Percentiles rank a stretch among this genome's conserved stretches.
These are phyloP conservation scores for Biancaea sappan DNA, from an alignment of 306 rosid genomes.

Conservation along the genomic window DNA sequence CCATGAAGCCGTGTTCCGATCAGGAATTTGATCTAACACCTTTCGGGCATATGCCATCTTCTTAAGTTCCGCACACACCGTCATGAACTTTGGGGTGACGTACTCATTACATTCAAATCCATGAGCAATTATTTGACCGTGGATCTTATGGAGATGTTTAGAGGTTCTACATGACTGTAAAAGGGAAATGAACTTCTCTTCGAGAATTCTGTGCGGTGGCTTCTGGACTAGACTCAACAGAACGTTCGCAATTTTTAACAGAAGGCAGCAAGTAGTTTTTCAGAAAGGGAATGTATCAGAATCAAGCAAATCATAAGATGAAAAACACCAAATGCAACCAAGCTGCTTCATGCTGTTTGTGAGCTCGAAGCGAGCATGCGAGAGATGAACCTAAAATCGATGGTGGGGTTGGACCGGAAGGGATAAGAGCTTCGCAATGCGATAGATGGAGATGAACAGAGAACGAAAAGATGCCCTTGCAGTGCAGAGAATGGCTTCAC, in stretches of 20 bases:
- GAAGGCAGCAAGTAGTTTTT: neutral
- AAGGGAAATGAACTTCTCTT: constrained; percentile 60
- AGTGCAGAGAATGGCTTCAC: neutral
- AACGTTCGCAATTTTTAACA: constrained; percentile 42
- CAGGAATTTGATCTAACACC: constrained; percentile 55
- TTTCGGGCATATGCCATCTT: constrained; percentile 51
- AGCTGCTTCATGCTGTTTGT: neutral
- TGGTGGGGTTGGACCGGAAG: too few relatives aligned
- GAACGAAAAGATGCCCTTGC: neutral
- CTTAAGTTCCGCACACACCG: constrained; percentile 42
- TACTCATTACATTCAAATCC: constrained; percentile 54
- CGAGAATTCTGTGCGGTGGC: constrained; percentile 46
- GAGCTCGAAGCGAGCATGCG: neutral
- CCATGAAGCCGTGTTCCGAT: constrained; percentile 63
- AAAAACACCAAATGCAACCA: neutral
- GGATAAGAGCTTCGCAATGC: neutral
- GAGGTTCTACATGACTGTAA: constrained; percentile 67
- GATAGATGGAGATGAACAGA: neutral
- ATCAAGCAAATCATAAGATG: neutral
- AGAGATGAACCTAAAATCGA: neutral
- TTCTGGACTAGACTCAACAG: constrained; percentile 30
- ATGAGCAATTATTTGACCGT: constrained; percentile 50
- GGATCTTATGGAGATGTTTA: constrained; percentile 52
- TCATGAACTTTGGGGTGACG: constrained; percentile 52
- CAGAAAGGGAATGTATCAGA: neutral